Conservation (phyloP, 2,329 filamentous ascomycete genomes). For the Madurella fahalii region DNA sequence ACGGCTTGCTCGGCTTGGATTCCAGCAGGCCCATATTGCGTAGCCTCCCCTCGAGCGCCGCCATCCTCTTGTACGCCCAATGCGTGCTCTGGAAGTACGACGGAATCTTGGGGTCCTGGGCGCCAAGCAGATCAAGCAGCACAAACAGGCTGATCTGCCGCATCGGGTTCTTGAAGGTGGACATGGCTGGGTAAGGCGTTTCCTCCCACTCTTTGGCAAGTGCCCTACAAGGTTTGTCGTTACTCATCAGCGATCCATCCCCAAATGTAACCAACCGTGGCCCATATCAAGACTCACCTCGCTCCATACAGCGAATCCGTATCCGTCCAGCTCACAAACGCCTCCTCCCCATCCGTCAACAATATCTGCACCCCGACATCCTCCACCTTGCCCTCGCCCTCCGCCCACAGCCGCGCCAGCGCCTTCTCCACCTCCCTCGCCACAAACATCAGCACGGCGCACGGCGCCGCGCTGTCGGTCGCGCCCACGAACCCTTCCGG, state of each 20-base stretch:
- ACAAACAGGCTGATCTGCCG: conserved; percentile 76
- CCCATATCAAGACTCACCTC: conserved; percentile 42
- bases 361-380: conserved; percentile 75
- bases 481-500: conserved; percentile 78
- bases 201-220: conserved; percentile 70
- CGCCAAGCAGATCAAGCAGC: conserved; percentile 83
- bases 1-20: conserved; percentile 37
- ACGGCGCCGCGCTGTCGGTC: conserved; percentile 78
- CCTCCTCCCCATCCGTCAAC: conserved; percentile 78
- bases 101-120: conserved; percentile 63
- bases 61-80: conserved; percentile 83
- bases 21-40: conserved; percentile 63
- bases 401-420: conserved; percentile 68
- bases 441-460: conserved; percentile 77
- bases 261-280: neutral
- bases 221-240: conserved; percentile 37
- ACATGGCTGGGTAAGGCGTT: conserved; percentile 60
- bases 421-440: conserved; percentile 67
- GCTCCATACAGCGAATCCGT: conserved; percentile 75
- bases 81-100: conserved; percentile 89
- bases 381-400: conserved; percentile 53
- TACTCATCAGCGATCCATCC: neutral
- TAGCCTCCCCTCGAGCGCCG: conserved; percentile 68
- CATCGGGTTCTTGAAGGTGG: conserved; percentile 64
- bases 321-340: conserved; percentile 67